Conservation (phyloP, 352 stramenopile genomes). For the Phytophthora pseudosyringae region DNA sequence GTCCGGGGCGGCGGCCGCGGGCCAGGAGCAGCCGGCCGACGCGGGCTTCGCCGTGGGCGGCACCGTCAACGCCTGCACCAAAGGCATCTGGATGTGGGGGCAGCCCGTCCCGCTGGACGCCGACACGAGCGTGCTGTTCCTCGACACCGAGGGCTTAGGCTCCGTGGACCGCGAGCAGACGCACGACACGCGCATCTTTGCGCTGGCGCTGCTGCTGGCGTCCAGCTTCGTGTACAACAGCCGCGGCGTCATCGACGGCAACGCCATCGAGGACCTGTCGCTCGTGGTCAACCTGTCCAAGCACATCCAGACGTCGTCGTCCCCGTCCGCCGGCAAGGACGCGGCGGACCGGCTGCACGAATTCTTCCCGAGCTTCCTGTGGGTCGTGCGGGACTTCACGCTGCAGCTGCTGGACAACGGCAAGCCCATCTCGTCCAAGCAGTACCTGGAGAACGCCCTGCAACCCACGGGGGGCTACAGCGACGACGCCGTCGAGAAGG, state of each 20-base stretch:
- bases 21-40: slow-evolving; percentile 9
- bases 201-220: slow-evolving; percentile 83
- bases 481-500: slow-evolving; percentile 74
- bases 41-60: slow-evolving; percentile 81
- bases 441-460: slow-evolving; percentile 91
- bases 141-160: slow-evolving; percentile 91
- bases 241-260: slow-evolving; percentile 89
- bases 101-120: slow-evolving; percentile 73
- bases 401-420: slow-evolving; percentile 87
- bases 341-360: slow-evolving; percentile 57
- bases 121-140: slow-evolving; percentile 79
- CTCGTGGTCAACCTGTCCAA: slow-evolving; percentile 92
- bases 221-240: slow-evolving; percentile 94
- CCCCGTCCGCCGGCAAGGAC: slow-evolving; percentile 23
- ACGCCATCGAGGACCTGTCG: slow-evolving; percentile 90
- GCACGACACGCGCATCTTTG: slow-evolving; percentile 92
- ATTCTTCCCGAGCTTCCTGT: slow-evolving; percentile 90
- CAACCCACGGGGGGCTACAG: slow-evolving; percentile 82
- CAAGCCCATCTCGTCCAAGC: slow-evolving; percentile 86
- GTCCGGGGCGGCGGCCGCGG: background rate
- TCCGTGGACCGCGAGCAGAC: slow-evolving; percentile 86
- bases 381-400: slow-evolving; percentile 92
- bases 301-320: slow-evolving; percentile 81
- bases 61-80: slow-evolving; percentile 91
- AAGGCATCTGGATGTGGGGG: slow-evolving; percentile 94